Conservation (phyloP, 2,329 filamentous ascomycete species). For the Calonectria hawksworthii region DNA sequence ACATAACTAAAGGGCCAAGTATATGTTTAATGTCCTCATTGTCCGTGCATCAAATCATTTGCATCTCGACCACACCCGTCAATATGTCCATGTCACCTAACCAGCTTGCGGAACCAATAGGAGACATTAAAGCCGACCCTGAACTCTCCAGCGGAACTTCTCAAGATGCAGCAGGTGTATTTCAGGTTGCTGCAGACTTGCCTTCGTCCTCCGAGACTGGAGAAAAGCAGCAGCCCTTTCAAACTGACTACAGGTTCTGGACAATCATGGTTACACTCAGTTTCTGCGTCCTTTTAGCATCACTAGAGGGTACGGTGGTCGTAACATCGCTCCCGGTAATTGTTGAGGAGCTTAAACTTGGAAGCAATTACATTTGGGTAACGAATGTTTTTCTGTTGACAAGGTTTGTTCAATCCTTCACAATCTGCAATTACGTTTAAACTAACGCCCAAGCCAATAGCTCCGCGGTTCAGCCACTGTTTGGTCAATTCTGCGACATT, state of each 20-base stretch:
- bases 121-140: not conserved
- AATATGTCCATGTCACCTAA: not conserved
- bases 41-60: not conserved
- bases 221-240: constrained; percentile 12
- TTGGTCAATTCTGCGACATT: constrained; percentile 64
- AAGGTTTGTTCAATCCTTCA: constrained; percentile 16
- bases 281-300: constrained; percentile 35
- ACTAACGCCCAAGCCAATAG: constrained; percentile 13
- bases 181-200: not conserved
- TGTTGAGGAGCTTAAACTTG: constrained; percentile 36
- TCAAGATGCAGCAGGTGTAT: too few relatives aligned
- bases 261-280: constrained; percentile 41
- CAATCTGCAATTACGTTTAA: not conserved
- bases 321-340: constrained; percentile 44
- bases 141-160: not conserved
- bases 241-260: constrained; percentile 44
- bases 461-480: constrained; percentile 59
- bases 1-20: not conserved
- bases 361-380: constrained; percentile 46
- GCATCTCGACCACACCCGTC: not conserved
- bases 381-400: constrained; percentile 45
- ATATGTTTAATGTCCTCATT: not conserved
- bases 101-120: not conserved
- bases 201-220: not conserved
- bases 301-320: constrained; percentile 41